Conservation (phyloP, 495 filamentous ascomycete genomes). For the Immersiella caudata region DNA sequence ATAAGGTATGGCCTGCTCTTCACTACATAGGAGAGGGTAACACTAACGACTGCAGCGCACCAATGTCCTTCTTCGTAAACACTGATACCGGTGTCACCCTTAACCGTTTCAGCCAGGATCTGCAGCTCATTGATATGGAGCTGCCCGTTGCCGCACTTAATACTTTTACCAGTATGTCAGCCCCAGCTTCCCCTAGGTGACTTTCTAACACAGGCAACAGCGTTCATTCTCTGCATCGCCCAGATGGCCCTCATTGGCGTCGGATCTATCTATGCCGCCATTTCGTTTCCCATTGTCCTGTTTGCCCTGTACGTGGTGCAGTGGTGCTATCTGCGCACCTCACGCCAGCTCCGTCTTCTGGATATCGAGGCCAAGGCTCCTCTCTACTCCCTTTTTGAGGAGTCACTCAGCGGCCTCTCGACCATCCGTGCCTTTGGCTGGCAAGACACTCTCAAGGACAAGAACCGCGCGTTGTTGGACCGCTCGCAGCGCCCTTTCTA, state of each 20-base stretch:
- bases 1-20: conserved; percentile 20
- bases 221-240: conserved; percentile 32
- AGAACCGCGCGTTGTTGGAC: conserved; percentile 39
- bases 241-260: conserved; percentile 49
- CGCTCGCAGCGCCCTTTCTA: conserved; percentile 50
- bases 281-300: conserved; percentile 39
- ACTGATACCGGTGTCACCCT: conserved; percentile 38
- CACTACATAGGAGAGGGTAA: neutral
- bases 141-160: conserved; percentile 42
- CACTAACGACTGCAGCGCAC: conserved; percentile 26
- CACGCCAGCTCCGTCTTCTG: conserved; percentile 64
- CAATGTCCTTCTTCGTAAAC: conserved; percentile 36
- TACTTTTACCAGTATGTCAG: conserved; percentile 28
- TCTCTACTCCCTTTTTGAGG: conserved; percentile 63
- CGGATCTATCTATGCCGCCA: conserved; percentile 49
- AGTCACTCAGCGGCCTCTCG: conserved; percentile 46
- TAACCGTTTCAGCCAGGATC: conserved; percentile 60
- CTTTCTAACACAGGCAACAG: conserved; percentile 10
- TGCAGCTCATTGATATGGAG: conserved; percentile 64
- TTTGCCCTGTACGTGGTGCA: conserved; percentile 56
- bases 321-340: conserved; percentile 66
- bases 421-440: conserved; percentile 56
- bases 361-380: conserved; percentile 67
- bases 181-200: no score
- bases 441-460: conserved; percentile 31